Percentiles rank a stretch among this genome's conserved stretches.
phyloP scores from a whole-genome alignment of 1,284 basidiomycete genomes.

The Cystobasidium pallidum region DNA sequence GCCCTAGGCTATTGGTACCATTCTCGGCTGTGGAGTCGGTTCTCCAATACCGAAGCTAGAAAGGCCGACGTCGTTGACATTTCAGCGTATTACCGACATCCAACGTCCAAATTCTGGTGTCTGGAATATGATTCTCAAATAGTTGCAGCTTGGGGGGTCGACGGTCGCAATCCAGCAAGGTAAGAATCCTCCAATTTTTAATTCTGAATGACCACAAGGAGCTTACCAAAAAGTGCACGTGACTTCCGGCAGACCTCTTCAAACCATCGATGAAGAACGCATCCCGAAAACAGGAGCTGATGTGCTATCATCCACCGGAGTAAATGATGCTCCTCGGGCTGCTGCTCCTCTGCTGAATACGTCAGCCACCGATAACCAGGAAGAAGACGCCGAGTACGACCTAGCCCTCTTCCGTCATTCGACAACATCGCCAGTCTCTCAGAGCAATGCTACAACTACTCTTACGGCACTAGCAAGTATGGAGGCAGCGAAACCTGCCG shows the following conservation, averaged over 20 bases:
- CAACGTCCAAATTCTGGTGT: constrained; percentile 35
- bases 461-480: constrained; percentile 6
- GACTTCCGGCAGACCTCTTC: constrained; percentile 14
- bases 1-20: constrained; percentile 33
- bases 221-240: constrained; percentile 5
- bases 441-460: not conserved
- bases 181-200: not conserved
- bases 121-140: constrained; percentile 34
- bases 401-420: constrained; percentile 37
- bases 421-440: not conserved
- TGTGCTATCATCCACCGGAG: not conserved
- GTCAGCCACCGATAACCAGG: not conserved
- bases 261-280: constrained; percentile 13
- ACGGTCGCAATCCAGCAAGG: constrained; percentile 37
- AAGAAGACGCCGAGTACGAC: constrained; percentile 34
- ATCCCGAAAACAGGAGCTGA: not conserved
- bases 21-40: constrained; percentile 9
- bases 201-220: not conserved
- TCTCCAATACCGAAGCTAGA: constrained; percentile 6
- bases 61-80: constrained; percentile 29
- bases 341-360: not conserved
- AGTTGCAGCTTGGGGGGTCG: constrained; percentile 26
- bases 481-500: not conserved
- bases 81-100: constrained; percentile 16
- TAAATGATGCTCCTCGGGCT: not conserved